Conservation (phyloP, 306 rosid species). For the Acacia melanoxylon region DNA sequence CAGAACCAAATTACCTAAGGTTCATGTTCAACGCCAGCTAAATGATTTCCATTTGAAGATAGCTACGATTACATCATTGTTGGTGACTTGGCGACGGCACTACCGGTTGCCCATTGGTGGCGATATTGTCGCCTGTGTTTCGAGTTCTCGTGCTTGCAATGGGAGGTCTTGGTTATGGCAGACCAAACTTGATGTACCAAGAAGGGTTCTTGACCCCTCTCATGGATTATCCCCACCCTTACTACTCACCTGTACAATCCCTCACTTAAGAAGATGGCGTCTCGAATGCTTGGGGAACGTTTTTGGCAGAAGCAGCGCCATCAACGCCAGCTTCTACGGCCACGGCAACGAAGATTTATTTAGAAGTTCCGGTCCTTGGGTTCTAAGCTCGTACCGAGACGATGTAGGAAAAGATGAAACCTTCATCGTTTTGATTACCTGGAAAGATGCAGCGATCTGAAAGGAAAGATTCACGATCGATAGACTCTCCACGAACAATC, state of each 20-base stretch:
- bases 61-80: constrained; percentile 10
- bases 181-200: constrained; percentile 58
- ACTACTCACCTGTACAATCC: constrained; percentile 61
- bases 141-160: constrained; percentile 68
- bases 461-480: too few relatives aligned
- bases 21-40: background rate
- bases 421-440: too few relatives aligned
- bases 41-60: background rate
- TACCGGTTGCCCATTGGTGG: constrained; percentile 85
- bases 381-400: constrained; percentile 48
- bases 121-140: constrained; percentile 55
- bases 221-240: constrained; percentile 27
- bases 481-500: too few relatives aligned
- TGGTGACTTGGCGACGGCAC: constrained; percentile 45
- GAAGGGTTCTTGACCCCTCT: constrained; percentile 84
- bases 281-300: constrained; percentile 78
- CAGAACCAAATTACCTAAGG: background rate
- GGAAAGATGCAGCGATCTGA: too few relatives aligned
- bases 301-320: constrained; percentile 91
- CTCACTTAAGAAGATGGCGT: constrained; percentile 85
- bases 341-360: constrained; percentile 68
- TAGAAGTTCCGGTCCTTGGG: constrained; percentile 49
- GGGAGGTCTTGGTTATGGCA: constrained; percentile 59
- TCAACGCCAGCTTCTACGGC: constrained; percentile 91
- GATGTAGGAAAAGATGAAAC: too few relatives aligned